Evolutionary conservation across 495 filamentous ascomycete species (phyloP), one percentile per base, ranked within the genome.

Genomic region (Articulospora tetracladia): DNA sequence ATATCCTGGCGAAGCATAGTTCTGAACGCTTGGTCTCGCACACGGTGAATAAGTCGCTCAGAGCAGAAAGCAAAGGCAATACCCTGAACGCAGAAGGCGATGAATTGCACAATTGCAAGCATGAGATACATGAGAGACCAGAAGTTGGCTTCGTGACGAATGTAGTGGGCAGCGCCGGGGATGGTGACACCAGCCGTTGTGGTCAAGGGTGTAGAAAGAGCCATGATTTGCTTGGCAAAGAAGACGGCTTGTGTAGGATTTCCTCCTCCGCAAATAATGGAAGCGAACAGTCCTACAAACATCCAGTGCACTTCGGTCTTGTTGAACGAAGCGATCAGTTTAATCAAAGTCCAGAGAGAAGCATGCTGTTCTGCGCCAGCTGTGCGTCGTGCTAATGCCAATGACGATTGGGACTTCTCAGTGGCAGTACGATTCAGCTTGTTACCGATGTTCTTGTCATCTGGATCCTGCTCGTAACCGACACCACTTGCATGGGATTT

Each of bases 51-150:
- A 34, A 98, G 80, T 23, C 85, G 74, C 72, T 95, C 91, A 1
- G 89, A 95, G 75, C 89, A 92, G 66, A 86, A 88, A 7, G 90
- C 92, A 59, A 97, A 95, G 3, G 83, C 78, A 22, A 89, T 60
- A 39, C 91, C 93, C 63, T 93, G 88, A 34, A 67, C 67, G 32
- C 79, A 75, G 64, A 89, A 89, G 1, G 85, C 81, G 53, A 93
- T 68, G 60, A 96, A 85, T 67, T 89, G 84, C 27, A 86, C 80
- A 48, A 96, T 70, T 17, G 89, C 94, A n/a, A 97, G 82, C 82
- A 97, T 92, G 23, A 98, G 81, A 70, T 94, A 98, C 92, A 98
- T 97, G 58, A 86, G 70, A 34, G 83, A 85, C 93, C 94, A 98
- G 72, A 97, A 98, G 62, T 94, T 84, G 44, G 84, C 84, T 71